phyloP scores from a whole-genome alignment of 176 grass and related monocot genomes.

The barley (Hordeum vulgare) region MorexV3_pseudomolecules_assembly NC_058520.1:169315910-169316409 shows the following conservation, averaged over 20 bases:
- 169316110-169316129: conserved; percentile 50
- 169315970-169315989: not conserved
- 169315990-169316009: not conserved
- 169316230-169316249: not conserved
- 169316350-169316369: conserved; percentile 45
- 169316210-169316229: not conserved
- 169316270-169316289: not conserved
- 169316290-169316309: conserved; percentile 23
- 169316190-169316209: conserved; percentile 6
- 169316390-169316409: conserved; percentile 33
- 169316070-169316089: not conserved
- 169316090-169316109: conserved; percentile 38
- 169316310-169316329: conserved; percentile 45
- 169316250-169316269: conserved; percentile 5
- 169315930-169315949: not conserved
- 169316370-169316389: conserved; percentile 58
- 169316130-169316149: conserved; percentile 58
- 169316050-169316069: not conserved
- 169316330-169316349: conserved; percentile 57
- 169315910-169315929: not conserved
- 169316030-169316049: not conserved
- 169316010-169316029: not conserved
- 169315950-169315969: not conserved
- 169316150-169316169: conserved; percentile 42
- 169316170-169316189: conserved; percentile 39